phyloP scores from a whole-genome alignment of 257 asterid species.

The Datura wrightii region DNA sequence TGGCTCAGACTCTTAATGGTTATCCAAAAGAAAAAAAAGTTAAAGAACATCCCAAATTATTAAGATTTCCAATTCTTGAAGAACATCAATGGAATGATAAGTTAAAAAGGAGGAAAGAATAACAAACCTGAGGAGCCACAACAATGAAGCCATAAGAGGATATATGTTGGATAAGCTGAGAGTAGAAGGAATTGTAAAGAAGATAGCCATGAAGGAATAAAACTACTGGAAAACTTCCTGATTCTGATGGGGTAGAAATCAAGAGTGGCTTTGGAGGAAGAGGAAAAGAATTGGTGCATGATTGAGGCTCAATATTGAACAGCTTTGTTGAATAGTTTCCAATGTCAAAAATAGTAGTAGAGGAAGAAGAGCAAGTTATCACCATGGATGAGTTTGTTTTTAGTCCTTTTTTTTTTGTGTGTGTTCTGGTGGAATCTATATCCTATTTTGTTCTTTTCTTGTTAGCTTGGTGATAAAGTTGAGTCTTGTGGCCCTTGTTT shows the following conservation, averaged over 20 bases:
- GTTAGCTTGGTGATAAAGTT: background rate
- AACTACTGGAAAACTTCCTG: conserved; percentile 67
- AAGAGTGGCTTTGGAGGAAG: conserved; percentile 72
- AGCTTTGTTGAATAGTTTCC: conserved; percentile 51
- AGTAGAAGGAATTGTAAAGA: conserved; percentile 79
- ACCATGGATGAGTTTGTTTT: conserved; percentile 39
- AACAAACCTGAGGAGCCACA: conserved; percentile 81
- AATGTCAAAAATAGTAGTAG: conserved; percentile 49
- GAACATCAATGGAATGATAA: background rate
- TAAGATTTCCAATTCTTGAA: background rate
- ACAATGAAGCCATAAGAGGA: conserved; percentile 90
- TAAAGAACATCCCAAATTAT: background rate
- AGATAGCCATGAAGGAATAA: conserved; percentile 86
- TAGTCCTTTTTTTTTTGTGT: background rate
- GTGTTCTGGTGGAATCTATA: background rate
- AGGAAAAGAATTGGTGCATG: conserved; percentile 29
- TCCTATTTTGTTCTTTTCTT: background rate
- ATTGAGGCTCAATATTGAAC: conserved; percentile 44
- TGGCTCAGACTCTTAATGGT: too few species aligned
- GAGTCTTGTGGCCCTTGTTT: background rate
- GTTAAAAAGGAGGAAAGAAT: background rate
- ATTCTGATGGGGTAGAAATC: conserved; percentile 60
- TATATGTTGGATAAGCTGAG: conserved; percentile 76
- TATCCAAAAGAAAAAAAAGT: too few species aligned
- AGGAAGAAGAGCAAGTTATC: conserved; percentile 35